Conservation (phyloP, 1,284 basidiomycete species). For the Malassezia furfur region DNA sequence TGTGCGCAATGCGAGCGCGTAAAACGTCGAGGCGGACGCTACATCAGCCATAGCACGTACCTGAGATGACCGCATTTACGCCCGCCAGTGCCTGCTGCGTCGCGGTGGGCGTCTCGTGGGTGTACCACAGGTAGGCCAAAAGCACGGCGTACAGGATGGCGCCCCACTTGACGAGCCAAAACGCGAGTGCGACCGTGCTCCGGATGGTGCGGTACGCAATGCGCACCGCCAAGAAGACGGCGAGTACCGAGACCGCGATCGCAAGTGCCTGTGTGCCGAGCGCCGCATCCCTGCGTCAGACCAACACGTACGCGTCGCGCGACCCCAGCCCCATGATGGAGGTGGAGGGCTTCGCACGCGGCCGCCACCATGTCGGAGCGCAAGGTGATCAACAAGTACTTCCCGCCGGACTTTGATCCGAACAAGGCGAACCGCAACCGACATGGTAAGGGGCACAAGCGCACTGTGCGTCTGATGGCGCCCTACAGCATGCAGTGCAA, state of each 20-base stretch:
- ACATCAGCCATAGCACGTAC: slow-evolving; percentile 6
- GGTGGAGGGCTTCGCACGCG: neutral
- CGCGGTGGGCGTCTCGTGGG: neutral
- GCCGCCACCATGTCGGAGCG: slow-evolving; percentile 47
- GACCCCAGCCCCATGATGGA: neutral
- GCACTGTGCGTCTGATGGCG: slow-evolving; percentile 96
- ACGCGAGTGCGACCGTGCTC: slow-evolving; percentile 4
- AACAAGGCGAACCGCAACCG: slow-evolving; percentile 84
- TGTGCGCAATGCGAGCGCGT: neutral
- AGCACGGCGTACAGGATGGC: slow-evolving; percentile 6
- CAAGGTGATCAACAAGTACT: slow-evolving; percentile 50
- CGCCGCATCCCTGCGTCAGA: neutral
- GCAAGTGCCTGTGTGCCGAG: slow-evolving; percentile 8
- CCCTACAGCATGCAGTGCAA: slow-evolving; percentile 82
- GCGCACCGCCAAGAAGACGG: slow-evolving; percentile 1
- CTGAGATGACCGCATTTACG: neutral
- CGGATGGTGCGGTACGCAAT: slow-evolving; percentile 11
- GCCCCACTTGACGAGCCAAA: slow-evolving; percentile 13
- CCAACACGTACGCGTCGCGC: neutral
- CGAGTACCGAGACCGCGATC: neutral
- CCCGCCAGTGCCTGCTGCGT: neutral
- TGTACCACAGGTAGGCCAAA: slow-evolving; percentile 7
- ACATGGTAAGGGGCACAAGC: slow-evolving; percentile 79
- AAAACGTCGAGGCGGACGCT: neutral
- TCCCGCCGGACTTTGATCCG: slow-evolving; percentile 81